Conservation (phyloP, 805 yeast genomes). For the Saturnispora galanensis region DNA sequence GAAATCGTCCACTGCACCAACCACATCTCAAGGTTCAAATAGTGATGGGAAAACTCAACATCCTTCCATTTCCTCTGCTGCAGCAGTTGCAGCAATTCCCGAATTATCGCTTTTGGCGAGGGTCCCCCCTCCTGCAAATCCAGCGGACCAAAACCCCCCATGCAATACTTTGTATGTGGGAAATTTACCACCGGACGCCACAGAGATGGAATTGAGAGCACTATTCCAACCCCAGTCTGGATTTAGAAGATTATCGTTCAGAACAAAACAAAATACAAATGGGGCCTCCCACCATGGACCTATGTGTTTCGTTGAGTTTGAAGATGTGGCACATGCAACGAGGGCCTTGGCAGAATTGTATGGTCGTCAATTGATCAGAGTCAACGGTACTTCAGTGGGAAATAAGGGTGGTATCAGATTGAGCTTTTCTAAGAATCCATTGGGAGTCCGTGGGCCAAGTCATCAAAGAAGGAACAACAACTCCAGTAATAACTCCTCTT, state of each 20-base stretch:
- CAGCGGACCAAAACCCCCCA: conserved; percentile 98
- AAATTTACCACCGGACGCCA: conserved; percentile 92
- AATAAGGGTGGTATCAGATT: conserved; percentile 87
- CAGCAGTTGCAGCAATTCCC: conserved; percentile 26
- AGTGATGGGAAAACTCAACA: conserved; percentile 7
- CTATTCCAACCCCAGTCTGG: conserved; percentile 85
- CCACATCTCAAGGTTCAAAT: conserved; percentile 11
- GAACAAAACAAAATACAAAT: conserved; percentile 48
- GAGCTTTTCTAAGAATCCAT: conserved; percentile 90
- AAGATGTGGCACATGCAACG: conserved; percentile 89
- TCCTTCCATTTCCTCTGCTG: conserved; percentile 3
- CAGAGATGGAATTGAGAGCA: conserved; percentile 83
- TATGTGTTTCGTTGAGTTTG: conserved; percentile 98
- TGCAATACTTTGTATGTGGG: conserved; percentile 97
- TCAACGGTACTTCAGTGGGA: conserved; percentile 34
- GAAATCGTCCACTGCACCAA: conserved; percentile 3
- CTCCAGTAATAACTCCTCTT: conserved; percentile 5
- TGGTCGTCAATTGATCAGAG: conserved; percentile 83
- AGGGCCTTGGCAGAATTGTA: conserved; percentile 88
- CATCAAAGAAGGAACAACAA: conserved; percentile 21
- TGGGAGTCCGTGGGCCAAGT: conserved; percentile 78
- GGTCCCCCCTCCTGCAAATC: conserved; percentile 90
- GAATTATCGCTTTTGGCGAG: conserved; percentile 67
- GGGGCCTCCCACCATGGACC: conserved; percentile 69
- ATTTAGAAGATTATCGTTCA: conserved; percentile 82